phyloP scores from a whole-genome alignment of 805 yeast genomes.

The Monosporozyma unispora region DNA sequence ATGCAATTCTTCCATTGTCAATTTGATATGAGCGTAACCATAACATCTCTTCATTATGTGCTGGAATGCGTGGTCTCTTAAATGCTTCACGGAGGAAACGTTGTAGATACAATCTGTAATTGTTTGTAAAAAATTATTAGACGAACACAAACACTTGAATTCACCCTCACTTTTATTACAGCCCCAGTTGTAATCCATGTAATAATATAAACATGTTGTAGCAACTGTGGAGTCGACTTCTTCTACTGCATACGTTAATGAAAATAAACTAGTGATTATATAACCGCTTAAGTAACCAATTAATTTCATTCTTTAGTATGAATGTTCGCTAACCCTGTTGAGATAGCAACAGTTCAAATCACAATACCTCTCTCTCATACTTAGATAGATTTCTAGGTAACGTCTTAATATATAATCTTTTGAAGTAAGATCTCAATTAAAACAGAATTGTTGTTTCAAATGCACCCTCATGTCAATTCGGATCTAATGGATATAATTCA shows the following conservation, averaged over 20 bases:
- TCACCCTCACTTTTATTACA: neutral
- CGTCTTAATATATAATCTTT: neutral
- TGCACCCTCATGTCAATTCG: neutral
- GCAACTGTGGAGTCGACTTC: slow-evolving; percentile 1
- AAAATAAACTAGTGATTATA: neutral
- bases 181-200: slow-evolving; percentile 1
- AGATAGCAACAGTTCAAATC: too few species aligned
- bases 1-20: slow-evolving; percentile 21
- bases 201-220: neutral
- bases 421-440: neutral
- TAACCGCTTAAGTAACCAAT: neutral
- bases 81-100: slow-evolving; percentile 25
- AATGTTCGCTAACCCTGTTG: too few species aligned
- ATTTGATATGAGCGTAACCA: slow-evolving; percentile 10
- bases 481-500: neutral
- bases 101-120: slow-evolving; percentile 34
- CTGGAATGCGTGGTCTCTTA: slow-evolving; percentile 32
- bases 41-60: slow-evolving; percentile 30
- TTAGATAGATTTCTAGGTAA: too few species aligned
- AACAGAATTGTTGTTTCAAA: neutral
- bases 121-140: slow-evolving; percentile 35
- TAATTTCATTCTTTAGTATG: neutral
- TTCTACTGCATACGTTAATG: neutral
- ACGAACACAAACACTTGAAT: neutral
- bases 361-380: too few species aligned